These are phyloP conservation scores for Zymoseptoria passerinii DNA, from an alignment of 2,329 filamentous ascomycete genomes.

Conservation along the genomic window DNA sequence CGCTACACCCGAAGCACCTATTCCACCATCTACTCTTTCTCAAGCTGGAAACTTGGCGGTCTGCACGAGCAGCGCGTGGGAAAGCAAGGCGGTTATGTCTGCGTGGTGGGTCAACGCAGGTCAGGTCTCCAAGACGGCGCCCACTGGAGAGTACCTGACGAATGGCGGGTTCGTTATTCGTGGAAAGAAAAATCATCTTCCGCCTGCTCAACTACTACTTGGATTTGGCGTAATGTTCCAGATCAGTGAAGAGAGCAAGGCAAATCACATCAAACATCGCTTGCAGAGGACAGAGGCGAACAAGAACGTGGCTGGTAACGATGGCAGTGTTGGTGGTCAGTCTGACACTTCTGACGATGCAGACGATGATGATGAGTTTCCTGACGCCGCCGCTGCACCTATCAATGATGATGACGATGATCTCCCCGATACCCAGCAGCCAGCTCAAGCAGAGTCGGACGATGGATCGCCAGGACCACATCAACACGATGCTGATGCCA, in stretches of 20 bases:
- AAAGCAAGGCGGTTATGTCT: constrained; percentile 89
- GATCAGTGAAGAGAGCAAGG: constrained; percentile 80
- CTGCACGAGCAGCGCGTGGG: constrained; percentile 84
- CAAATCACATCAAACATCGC: constrained; percentile 68
- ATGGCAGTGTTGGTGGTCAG: constrained; percentile 27
- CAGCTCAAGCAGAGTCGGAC: constrained; percentile 7
- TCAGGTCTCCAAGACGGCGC: constrained; percentile 79
- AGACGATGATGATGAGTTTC: constrained; percentile 33
- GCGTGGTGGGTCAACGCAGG: constrained; percentile 92
- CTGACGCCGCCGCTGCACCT: constrained; percentile 15
- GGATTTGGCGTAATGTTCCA: constrained; percentile 83
- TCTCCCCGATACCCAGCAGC: constrained; percentile 34
- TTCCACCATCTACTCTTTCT: constrained; percentile 81
- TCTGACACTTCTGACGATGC: constrained; percentile 27
- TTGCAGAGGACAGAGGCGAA: constrained; percentile 32
- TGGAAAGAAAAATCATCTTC: constrained; percentile 84
- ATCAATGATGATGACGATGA: constrained; percentile 27
- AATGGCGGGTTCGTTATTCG: constrained; percentile 71
- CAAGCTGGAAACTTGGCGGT: constrained; percentile 83
- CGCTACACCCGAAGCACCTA: constrained; percentile 68
- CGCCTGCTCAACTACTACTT: constrained; percentile 76
- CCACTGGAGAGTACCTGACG: constrained; percentile 70
- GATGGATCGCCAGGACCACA: constrained; percentile 23
- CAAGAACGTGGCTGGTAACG: constrained; percentile 19
- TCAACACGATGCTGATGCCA: constrained; percentile 9